Base-by-base conservation (phyloP, 2,329 filamentous ascomycete genomes). In the Lasiodiplodia citricola region DNA sequence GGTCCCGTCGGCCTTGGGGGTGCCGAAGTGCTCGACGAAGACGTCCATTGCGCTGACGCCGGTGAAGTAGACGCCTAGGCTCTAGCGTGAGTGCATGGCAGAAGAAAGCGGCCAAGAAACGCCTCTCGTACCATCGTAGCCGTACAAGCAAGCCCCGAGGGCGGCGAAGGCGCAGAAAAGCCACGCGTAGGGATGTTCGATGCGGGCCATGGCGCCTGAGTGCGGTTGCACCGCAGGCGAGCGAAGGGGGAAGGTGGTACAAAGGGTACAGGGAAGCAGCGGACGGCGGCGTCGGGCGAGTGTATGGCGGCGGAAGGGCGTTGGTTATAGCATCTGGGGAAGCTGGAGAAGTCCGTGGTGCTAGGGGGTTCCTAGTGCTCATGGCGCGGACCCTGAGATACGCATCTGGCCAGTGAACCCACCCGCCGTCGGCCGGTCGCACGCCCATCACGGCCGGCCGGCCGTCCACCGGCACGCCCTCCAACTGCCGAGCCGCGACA, bases 141-240 rank as follows among this genome's bases (percentile, higher is more conserved):
- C 79, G 55, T 81, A 80, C 13, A 80, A 69, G 56, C 77, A 80
- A 8, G 79, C 79, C 31, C 79, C 79, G 0, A 81, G 72, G 6
- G 78, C 72, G 8, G 79, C 79, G 51, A 80, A 80, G 70, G 73
- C 75, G 70, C 79, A 79, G 54, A 76, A 80, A 41, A 76, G 70
- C 75, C 75, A 77, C 50, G 73, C 68, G 65, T 75, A 79, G 4
- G 77, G 78, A 68, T 80, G 73, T 37, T 74, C 71, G 62, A 79
- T 50, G 41, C 60, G 60, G 2, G 8, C 44, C 60, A 64, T 64
- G 4, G n/a, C 35, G 60, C 28, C 11, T 18, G 31, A 23, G 14
- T 37, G 14, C 31, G 2, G 55, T 38, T n/a, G 31, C 35, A 58
- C 35, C 21, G 37, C 55, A 58, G 18, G 47, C 60, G 28, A 64